phyloP scores from a whole-genome alignment of 495 filamentous ascomycete genomes.

The Massariosphaeria phaeospora region DNA sequence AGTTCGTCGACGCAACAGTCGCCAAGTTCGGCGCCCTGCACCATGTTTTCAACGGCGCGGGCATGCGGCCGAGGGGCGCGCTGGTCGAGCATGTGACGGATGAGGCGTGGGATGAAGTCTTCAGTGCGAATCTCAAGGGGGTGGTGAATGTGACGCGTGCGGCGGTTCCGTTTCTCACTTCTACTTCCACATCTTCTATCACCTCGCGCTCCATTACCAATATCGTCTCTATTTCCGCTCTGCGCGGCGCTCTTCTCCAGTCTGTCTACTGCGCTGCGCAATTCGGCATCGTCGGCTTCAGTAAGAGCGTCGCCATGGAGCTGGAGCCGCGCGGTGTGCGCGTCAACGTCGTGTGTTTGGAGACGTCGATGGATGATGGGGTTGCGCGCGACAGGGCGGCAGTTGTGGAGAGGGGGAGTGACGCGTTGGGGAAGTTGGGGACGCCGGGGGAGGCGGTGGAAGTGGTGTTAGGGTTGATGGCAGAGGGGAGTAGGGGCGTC shows the following conservation, averaged over 20 bases:
- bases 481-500: conserved; percentile 42
- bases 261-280: conserved; percentile 55
- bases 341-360: conserved; percentile 50
- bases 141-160: conserved; percentile 38
- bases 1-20: conserved; percentile 37
- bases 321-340: conserved; percentile 50
- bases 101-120: conserved; percentile 40
- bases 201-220: conserved; percentile 47
- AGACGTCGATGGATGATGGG: conserved; percentile 43
- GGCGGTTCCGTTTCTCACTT: conserved; percentile 31
- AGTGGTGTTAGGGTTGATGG: conserved; percentile 52
- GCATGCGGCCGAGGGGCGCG: conserved; percentile 45
- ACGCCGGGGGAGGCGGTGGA: conserved; percentile 51
- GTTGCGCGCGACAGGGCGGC: conserved; percentile 42
- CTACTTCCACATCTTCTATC: too few relatives aligned
- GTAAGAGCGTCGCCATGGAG: conserved; percentile 53
- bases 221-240: conserved; percentile 46
- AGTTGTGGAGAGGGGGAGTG: conserved; percentile 35
- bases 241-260: conserved; percentile 33
- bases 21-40: conserved; percentile 39
- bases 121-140: conserved; percentile 40
- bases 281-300: conserved; percentile 51
- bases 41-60: conserved; percentile 52
- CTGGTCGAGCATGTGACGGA: conserved; percentile 34
- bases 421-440: conserved; percentile 49